Percentiles rank a stretch among this genome's conserved stretches.
Conservation (phyloP, 2,329 filamentous ascomycete species). For the Epichloe hybrida region DNA sequence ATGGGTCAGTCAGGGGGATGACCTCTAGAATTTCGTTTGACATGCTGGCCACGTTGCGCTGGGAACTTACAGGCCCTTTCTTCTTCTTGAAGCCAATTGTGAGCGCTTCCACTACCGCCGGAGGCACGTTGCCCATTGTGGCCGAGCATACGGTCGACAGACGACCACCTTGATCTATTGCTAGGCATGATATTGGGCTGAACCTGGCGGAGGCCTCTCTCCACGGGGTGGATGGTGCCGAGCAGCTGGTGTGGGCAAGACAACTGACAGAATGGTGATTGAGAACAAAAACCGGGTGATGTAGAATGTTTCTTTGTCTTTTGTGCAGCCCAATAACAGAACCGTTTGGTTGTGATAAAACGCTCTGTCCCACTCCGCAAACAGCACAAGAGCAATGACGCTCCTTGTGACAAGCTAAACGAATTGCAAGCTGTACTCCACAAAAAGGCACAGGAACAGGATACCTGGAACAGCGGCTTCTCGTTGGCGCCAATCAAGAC, state of each 20-base stretch:
- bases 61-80: slow-evolving; percentile 30
- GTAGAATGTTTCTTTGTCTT: too few relatives aligned
- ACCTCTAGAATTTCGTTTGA: neutral
- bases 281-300: too few relatives aligned
- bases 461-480: neutral
- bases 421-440: neutral
- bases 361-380: neutral
- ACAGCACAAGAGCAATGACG: neutral
- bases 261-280: too few relatives aligned
- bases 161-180: slow-evolving; percentile 15
- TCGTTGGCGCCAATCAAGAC: neutral
- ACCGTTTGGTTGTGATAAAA: neutral
- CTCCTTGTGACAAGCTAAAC: neutral
- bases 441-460: too few relatives aligned
- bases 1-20: neutral
- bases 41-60: neutral
- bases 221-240: too few relatives aligned
- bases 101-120: slow-evolving; percentile 10
- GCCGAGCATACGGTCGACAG: slow-evolving; percentile 18
- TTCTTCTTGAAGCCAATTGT: slow-evolving; percentile 28
- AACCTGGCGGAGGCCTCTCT: neutral
- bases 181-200: slow-evolving; percentile 7
- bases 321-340: too few relatives aligned
- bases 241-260: neutral
- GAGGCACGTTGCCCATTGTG: slow-evolving; percentile 10